Evolutionary conservation across 1,284 basidiomycete genomes (phyloP).

Genomic region (Apiotrichum siamense): DNA sequence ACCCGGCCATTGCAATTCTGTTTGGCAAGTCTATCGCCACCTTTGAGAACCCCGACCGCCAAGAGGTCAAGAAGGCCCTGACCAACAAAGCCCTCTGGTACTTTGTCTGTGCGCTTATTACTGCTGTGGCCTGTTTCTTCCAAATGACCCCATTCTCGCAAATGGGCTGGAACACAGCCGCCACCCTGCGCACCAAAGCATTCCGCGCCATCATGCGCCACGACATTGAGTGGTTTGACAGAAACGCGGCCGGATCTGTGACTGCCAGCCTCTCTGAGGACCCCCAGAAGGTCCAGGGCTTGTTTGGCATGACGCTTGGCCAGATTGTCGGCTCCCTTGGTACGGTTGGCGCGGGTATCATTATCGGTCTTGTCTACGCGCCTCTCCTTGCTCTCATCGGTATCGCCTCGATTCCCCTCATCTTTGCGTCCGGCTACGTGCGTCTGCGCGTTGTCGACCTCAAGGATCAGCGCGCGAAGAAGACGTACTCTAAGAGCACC

Average conservation of each 20-base stretch:
- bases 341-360: constrained; percentile 67
- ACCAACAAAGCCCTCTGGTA: constrained; percentile 59
- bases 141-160: constrained; percentile 61
- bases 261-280: constrained; percentile 78
- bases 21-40: constrained; percentile 62
- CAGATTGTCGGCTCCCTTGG: constrained; percentile 70
- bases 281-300: constrained; percentile 84
- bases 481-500: constrained; percentile 72
- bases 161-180: constrained; percentile 62
- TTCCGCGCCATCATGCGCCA: constrained; percentile 75
- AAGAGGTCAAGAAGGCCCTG: constrained; percentile 24
- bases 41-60: constrained; percentile 55
- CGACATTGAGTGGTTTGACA: constrained; percentile 84
- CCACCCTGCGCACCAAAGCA: constrained; percentile 60
- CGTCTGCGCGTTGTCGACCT: constrained; percentile 63
- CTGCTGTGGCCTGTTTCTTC: constrained; percentile 56
- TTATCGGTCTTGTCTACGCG: constrained; percentile 71
- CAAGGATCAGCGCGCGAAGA: constrained; percentile 83
- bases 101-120: constrained; percentile 72
- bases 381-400: constrained; percentile 31
- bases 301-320: constrained; percentile 82
- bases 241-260: constrained; percentile 74
- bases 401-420: constrained; percentile 73
- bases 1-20: constrained; percentile 78
- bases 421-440: constrained; percentile 79